Base-by-base conservation (phyloP, 2,329 filamentous ascomycete genomes). In the Cercospora janseana region DNA sequence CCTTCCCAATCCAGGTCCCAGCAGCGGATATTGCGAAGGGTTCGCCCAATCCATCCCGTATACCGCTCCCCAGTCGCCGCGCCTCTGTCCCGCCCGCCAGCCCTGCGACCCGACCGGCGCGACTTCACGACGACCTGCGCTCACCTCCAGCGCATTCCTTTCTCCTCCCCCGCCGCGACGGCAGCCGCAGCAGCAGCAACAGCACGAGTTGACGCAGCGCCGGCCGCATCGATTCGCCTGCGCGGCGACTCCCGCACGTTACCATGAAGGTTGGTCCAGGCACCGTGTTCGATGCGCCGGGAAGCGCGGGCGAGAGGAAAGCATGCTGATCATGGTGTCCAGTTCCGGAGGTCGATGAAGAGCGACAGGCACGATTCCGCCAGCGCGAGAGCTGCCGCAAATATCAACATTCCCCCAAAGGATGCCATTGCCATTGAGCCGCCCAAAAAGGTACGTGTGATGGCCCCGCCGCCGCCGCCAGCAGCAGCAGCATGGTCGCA, bases 351-450 rank as follows among this genome's bases (percentile, higher is more conserved):
- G 73, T 95, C 89, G 56, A 86, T 95, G 73, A 95, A 95, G 75
- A 86, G 87, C 70, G 88, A 94, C 49, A 94, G 90, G 77, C 83
- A 80, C 60, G 80, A 82, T 58, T 64, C 64, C 26, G 69, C 73
- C 55, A 37, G 44, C 31, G 44, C 23, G n/a, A 34, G 32, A 29
- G 51, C 46, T 18, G 82, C 85, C 68, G 81, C 82, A 58, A 86
- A 88, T 66, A 79, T 88, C 60, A 85, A 86, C 50, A 87, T 95
- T 60, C 83, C 85, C 12, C 85, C 87, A 57, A 95, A 95, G 70
- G 86, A 90, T 49, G 87, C 88, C 31, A 81, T 92, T 59, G 89
- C 90, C 45, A 95, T 95, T 66, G 81, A 93, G 20, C 89, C 91
- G 46, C 91, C 91, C 1, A 95, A 95, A 73, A 95, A 95, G 84